Percentiles rank a stretch among this genome's conserved stretches.
Evolutionary conservation across 2,329 filamentous ascomycete genomes (phyloP).

Genomic region (Botrytis fragariae): DNA sequence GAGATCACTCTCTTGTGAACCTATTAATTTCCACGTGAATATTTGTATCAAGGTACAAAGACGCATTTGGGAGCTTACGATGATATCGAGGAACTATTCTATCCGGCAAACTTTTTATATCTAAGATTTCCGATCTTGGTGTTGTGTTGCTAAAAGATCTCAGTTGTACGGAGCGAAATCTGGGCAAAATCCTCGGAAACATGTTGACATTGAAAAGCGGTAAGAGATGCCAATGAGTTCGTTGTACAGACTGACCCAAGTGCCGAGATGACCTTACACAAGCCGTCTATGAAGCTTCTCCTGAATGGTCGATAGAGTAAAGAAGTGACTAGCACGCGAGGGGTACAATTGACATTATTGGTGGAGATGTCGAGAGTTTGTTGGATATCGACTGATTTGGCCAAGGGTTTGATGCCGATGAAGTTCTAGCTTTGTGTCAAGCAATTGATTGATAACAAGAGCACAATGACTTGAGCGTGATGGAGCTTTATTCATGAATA

Average conservation of each 20-base stretch:
- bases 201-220: conserved; percentile 21
- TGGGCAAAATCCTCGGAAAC: conserved; percentile 25
- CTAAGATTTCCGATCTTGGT: conserved; percentile 48
- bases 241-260: conserved; percentile 2
- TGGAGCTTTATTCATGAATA: neutral
- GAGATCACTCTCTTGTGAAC: conserved; percentile 57
- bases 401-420: neutral
- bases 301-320: neutral
- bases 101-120: conserved; percentile 49
- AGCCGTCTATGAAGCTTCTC: neutral
- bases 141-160: conserved; percentile 50
- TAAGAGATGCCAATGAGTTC: neutral
- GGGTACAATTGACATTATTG: neutral
- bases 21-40: conserved; percentile 46
- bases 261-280: conserved; percentile 3
- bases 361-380: neutral
- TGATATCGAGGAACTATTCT: conserved; percentile 63
- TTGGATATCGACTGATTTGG: neutral
- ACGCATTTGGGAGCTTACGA: conserved; percentile 43
- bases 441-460: neutral
- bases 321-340: neutral
- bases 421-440: neutral
- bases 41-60: neutral
- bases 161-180: conserved; percentile 13
- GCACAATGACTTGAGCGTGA: neutral